Conservation (phyloP, 2,329 filamentous ascomycete species). For the Colletotrichum brevisporum region DNA sequence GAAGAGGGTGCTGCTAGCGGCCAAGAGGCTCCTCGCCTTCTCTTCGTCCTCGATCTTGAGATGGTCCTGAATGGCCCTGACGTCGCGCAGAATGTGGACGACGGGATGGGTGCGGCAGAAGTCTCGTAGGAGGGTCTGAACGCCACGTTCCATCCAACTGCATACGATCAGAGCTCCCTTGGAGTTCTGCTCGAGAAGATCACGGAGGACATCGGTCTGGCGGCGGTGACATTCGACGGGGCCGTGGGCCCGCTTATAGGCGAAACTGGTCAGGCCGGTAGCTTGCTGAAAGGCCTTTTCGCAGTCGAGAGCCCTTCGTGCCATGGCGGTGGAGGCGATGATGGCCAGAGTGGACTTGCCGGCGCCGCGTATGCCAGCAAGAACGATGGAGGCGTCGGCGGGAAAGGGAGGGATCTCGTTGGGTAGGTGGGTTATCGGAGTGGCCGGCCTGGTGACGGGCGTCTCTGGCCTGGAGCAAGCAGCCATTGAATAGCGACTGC, state of each 20-base stretch:
- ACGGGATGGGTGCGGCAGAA: slow-evolving; percentile 77
- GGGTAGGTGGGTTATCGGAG: slow-evolving; percentile 31
- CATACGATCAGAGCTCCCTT: slow-evolving; percentile 79
- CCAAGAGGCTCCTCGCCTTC: slow-evolving; percentile 71
- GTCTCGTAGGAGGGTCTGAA: slow-evolving; percentile 71
- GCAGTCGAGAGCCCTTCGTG: slow-evolving; percentile 77
- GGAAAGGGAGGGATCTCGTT: slow-evolving; percentile 38
- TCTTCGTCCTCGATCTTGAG: slow-evolving; percentile 69
- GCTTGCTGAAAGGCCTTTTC: slow-evolving; percentile 77
- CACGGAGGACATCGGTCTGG: slow-evolving; percentile 73
- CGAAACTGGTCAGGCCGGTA: slow-evolving; percentile 72
- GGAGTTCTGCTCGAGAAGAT: slow-evolving; percentile 70
- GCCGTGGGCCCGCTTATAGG: slow-evolving; percentile 75
- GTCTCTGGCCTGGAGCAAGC: slow-evolving; percentile 34
- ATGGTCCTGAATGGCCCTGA: slow-evolving; percentile 74
- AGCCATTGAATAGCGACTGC: slow-evolving; percentile 32
- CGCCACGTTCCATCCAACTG: slow-evolving; percentile 77
- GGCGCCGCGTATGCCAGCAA: slow-evolving; percentile 80
- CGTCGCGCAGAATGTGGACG: slow-evolving; percentile 77
- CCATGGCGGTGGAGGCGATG: slow-evolving; percentile 80
- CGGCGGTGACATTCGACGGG: slow-evolving; percentile 72
- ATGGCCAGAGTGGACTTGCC: slow-evolving; percentile 84
- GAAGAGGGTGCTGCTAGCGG: slow-evolving; percentile 70
- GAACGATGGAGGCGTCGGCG: slow-evolving; percentile 76
- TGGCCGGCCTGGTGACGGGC: slow-evolving; percentile 31